Evolutionary conservation across 1,139 yeast species (phyloP).

Genomic region (Scheffersomyces quercinus): DNA sequence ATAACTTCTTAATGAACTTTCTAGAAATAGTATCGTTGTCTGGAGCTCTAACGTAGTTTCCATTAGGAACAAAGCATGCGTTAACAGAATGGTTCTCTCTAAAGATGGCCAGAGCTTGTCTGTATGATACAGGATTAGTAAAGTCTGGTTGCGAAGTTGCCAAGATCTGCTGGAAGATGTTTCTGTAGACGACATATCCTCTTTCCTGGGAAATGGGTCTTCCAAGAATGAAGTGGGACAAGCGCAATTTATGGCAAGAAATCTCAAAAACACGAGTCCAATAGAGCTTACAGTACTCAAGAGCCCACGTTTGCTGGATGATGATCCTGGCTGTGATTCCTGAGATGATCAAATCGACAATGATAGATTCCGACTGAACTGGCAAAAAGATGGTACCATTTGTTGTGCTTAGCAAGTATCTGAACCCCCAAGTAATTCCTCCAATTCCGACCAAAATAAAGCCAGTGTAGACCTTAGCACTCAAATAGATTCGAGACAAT

Average conservation of each 20-base stretch:
- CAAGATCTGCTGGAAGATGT: conserved; percentile 41
- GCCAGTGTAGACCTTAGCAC: conserved; percentile 74
- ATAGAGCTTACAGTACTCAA: conserved; percentile 41
- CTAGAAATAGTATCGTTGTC: conserved; percentile 74
- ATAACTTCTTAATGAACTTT: conserved; percentile 60
- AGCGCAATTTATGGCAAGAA: conserved; percentile 58
- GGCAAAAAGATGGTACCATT: conserved; percentile 11
- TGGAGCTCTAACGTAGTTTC: conserved; percentile 84
- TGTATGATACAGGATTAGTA: conserved; percentile 53
- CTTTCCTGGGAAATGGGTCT: conserved; percentile 72
- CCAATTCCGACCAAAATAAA: conserved; percentile 80
- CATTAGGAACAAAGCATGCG: conserved; percentile 72
- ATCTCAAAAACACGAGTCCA: conserved; percentile 67
- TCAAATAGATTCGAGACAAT: conserved; percentile 68
- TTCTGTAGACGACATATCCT: conserved; percentile 66
- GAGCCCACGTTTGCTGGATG: background rate
- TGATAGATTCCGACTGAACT: conserved; percentile 1
- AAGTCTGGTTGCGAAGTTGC: conserved; percentile 55
- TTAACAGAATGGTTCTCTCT: conserved; percentile 35
- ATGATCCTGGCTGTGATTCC: background rate
- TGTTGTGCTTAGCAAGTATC: conserved; percentile 27
- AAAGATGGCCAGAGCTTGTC: conserved; percentile 49
- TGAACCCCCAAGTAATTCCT: conserved; percentile 53
- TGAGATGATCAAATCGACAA: background rate
- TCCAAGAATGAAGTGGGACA: conserved; percentile 79